phyloP scores from a whole-genome alignment of 352 stramenopile species.

The Nothophytophthora sp. region DNA sequence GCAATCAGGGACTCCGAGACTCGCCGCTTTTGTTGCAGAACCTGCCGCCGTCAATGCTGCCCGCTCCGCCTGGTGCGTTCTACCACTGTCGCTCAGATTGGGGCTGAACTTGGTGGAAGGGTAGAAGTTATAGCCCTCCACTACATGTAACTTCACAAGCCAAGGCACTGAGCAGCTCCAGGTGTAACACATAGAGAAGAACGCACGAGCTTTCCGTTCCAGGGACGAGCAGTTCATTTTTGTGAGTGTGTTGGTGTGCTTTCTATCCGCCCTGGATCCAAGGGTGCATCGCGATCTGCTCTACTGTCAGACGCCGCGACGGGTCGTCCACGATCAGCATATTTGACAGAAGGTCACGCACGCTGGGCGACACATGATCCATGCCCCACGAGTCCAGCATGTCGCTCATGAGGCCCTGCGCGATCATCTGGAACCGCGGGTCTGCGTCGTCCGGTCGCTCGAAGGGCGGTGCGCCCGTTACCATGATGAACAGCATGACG shows the following conservation, averaged over 20 bases:
- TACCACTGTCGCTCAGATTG: conserved; percentile 49
- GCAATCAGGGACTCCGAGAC: too few relatives aligned
- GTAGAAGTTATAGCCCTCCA: not conserved
- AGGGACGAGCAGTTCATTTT: conserved; percentile 31
- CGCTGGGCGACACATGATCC: conserved; percentile 70
- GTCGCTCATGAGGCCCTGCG: conserved; percentile 70
- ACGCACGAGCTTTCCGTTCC: too few relatives aligned
- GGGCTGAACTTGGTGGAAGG: conserved; percentile 32
- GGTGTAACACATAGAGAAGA: too few relatives aligned
- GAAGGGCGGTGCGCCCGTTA: conserved; percentile 92
- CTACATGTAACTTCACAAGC: too few relatives aligned
- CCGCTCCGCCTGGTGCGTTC: conserved; percentile 52
- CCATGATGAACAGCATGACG: conserved; percentile 96
- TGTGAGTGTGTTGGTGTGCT: conserved; percentile 9
- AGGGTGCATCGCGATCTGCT: conserved; percentile 83
- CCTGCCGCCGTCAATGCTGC: conserved; percentile 78
- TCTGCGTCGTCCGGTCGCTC: conserved; percentile 82
- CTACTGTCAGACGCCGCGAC: conserved; percentile 67
- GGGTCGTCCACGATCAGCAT: conserved; percentile 88
- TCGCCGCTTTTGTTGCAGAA: conserved; percentile 12
- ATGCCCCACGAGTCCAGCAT: conserved; percentile 90
- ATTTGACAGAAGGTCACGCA: conserved; percentile 73
- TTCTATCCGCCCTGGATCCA: conserved; percentile 74
- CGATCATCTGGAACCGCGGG: conserved; percentile 86
- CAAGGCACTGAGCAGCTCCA: too few relatives aligned